Base-by-base conservation (phyloP, 352 stramenopile genomes). In the Hyaloperonospora arabidopsidis region DNA sequence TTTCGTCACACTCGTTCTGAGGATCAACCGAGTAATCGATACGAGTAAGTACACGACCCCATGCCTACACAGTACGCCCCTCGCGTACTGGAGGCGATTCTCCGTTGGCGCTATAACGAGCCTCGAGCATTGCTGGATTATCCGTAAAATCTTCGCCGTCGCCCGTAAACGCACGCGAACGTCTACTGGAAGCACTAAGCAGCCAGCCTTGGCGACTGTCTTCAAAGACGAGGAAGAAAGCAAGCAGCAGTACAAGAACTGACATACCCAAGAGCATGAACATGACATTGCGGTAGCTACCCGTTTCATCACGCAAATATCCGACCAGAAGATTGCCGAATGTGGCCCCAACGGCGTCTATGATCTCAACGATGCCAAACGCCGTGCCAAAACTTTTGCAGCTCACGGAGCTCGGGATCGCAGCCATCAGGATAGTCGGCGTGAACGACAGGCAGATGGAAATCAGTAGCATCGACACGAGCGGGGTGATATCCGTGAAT, bases 301-400 rank as follows among this genome's bases (percentile, higher is more conserved):
- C 73, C 43, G 84, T 85, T 55, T 76, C 68, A 58, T 95, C 86
- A 13, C 83, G 74, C 49, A 95, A 56, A 54, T 84, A 95, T 34
- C 86, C 86, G 13, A 95, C 86, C 18, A 93, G 41, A 23, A 95
- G 43, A 52, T 95, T 95, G 38, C 86, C 86, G 23, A 89, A 69
- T 0, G 83, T 86, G 7, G 81, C 78, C 12, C 84, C 83, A 19
- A 95, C 77, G 1, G 83, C 84, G 52, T 93, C 82, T 5, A 73
- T 81, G 56, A 95, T 74, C 63, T 95, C 86, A n/a, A 93, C 72
- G 32, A 94, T 90, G 23, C 86, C 86, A 47, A 95, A 95, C 2
- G 84, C 86, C 3, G 78, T 82, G 23, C 86, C 86, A 48, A 93
- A 92, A 54, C 57, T 82, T 40, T 84, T 79, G 41, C 74, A 74